Conservation (phyloP, 129 eudicot genomes). For the Flaveria brownii region DNA sequence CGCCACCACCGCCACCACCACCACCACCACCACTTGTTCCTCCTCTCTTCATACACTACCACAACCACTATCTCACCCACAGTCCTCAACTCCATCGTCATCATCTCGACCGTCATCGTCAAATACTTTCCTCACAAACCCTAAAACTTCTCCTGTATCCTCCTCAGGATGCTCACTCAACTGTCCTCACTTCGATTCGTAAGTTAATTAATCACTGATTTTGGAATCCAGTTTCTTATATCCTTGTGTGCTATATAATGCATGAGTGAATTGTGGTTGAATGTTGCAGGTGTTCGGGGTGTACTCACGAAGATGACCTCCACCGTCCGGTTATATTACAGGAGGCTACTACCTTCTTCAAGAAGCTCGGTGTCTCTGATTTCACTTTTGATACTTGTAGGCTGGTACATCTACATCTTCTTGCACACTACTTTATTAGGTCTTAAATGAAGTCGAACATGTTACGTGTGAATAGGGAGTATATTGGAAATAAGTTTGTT, state of each 20-base stretch:
- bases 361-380: constrained; percentile 59
- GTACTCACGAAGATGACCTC: constrained; percentile 76
- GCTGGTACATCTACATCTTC: constrained; percentile 48
- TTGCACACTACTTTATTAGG: not conserved
- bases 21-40: constrained; percentile 19
- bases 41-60: constrained; percentile 35
- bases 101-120: constrained; percentile 32
- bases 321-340: constrained; percentile 64
- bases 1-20: constrained; percentile 37
- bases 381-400: constrained; percentile 79
- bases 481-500: constrained; percentile 16
- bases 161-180: constrained; percentile 71
- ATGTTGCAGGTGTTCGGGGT: constrained; percentile 76
- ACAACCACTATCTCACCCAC: constrained; percentile 13
- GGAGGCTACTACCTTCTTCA: constrained; percentile 71
- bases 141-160: constrained; percentile 40
- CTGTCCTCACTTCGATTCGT: constrained; percentile 86
- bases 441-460: not conserved
- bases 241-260: not conserved
- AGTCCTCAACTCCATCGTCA: constrained; percentile 26
- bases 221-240: not conserved
- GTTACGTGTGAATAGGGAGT: not conserved
- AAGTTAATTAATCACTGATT: constrained; percentile 24
- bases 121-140: constrained; percentile 36
- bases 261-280: constrained; percentile 19